Percentiles rank a stretch among this genome's conserved stretches.
Conservation (phyloP, 169 alveolate species). For the Plasmodium billcollinsi region DNA sequence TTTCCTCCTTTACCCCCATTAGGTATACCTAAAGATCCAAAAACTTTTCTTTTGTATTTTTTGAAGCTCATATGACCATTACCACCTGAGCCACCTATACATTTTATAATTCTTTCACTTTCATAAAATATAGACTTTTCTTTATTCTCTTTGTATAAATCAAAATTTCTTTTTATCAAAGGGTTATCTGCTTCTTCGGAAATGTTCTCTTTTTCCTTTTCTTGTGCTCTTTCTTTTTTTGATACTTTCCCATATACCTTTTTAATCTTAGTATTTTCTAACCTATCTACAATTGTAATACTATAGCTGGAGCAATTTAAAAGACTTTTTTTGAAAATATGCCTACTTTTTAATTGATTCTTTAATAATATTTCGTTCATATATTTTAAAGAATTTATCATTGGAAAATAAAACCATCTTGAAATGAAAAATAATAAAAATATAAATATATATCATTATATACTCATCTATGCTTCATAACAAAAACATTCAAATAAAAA, state of each 20-base stretch:
- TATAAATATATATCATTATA: neutral
- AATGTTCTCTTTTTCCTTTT: neutral
- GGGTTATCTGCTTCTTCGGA: neutral
- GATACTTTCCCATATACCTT: slow-evolving; percentile 20
- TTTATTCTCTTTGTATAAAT: slow-evolving; percentile 4
- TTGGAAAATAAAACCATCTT: slow-evolving; percentile 5
- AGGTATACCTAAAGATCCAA: slow-evolving; percentile 67
- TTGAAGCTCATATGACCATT: slow-evolving; percentile 57
- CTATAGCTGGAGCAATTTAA: slow-evolving; percentile 5
- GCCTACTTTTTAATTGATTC: slow-evolving; percentile 7
- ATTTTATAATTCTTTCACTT: slow-evolving; percentile 70
- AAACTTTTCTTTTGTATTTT: slow-evolving; percentile 56
- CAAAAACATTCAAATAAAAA: neutral
- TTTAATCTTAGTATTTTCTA: slow-evolving; percentile 12
- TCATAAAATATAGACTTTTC: slow-evolving; percentile 59
- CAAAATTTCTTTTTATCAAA: slow-evolving; percentile 3
- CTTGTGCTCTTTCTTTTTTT: slow-evolving; percentile 1
- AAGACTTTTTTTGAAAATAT: slow-evolving; percentile 8
- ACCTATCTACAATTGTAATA: slow-evolving; percentile 38
- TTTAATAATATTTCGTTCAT: slow-evolving; percentile 6
- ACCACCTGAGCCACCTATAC: slow-evolving; percentile 73
- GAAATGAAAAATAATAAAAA: neutral
- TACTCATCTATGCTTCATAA: neutral
- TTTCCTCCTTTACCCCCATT: slow-evolving; percentile 76
- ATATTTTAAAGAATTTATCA: slow-evolving; percentile 13